Evolutionary conservation across 163 green algal species (phyloP), one percentile per base, ranked within the genome.

Genomic region (Chlorella variabilis): DNA sequence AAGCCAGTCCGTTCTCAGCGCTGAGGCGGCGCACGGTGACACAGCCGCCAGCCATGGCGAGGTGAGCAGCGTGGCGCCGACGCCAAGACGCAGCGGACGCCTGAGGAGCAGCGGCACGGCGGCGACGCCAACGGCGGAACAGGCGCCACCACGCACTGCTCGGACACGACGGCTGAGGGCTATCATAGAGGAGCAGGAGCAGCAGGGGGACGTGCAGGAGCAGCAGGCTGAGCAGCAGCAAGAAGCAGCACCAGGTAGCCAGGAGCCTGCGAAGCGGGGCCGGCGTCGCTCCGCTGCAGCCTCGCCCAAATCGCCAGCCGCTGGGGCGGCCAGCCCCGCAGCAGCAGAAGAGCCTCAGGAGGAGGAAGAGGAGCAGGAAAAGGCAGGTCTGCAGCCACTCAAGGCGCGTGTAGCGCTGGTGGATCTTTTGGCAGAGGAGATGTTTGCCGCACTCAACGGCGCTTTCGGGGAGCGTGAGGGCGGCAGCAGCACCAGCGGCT

Each of bases 401-500:
- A 68, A 42, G 48, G 76, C 62, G 27, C 45, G 42, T 23, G 63
- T 62, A 34, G 76, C 51, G 0, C 20, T 85, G 17, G 36, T 85
- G 27, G 80, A 85, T 34, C 9, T 69, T 27, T 31, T 85, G 4
- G 80, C 80, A 7, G 34, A 78, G 51, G 31, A 78, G 38, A 85
- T 85, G 62, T 85, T 85, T 85, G 80, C 80, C 4, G 80, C 80
- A 3, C 65, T 85, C 27, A 61, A 80, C 33, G 31, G 56, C 29
- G 66, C 36, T 1, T 75, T 80, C 73, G 56, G n/a, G 6, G 18
- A 39, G 54, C 36, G 39, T 18, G 34, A 38, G 27, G 49, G 49
- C 61, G 67, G 56, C 56, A 38, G 59, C 41, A 80, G 78, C 58
- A 71, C 67, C 66, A 86, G 81, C 67, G 81, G 77, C 11, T 68